phyloP scores from a whole-genome alignment of 2,329 filamentous ascomycete species.

The Macrophomina tecta region DNA sequence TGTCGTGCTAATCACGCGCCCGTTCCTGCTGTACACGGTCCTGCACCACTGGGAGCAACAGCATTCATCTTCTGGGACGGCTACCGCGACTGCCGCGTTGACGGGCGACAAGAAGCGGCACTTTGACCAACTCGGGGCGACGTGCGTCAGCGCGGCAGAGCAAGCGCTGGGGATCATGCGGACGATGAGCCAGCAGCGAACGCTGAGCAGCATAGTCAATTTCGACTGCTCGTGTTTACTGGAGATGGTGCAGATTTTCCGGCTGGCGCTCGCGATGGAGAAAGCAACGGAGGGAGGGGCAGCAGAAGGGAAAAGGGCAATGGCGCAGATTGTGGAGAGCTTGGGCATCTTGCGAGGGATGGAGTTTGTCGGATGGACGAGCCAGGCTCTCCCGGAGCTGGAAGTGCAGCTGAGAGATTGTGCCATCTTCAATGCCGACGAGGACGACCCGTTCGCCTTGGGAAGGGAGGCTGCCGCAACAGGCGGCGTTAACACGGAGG shows the following conservation, averaged over 20 bases:
- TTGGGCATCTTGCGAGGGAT: slow-evolving; percentile 36
- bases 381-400: slow-evolving; percentile 43
- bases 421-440: slow-evolving; percentile 33
- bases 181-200: slow-evolving; percentile 37
- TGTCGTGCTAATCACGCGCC: slow-evolving; percentile 42
- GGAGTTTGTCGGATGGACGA: slow-evolving; percentile 44
- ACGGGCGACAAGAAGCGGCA: slow-evolving; percentile 31
- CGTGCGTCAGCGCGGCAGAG: slow-evolving; percentile 30
- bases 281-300: not conserved
- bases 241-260: slow-evolving; percentile 43
- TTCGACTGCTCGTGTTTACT: slow-evolving; percentile 45
- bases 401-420: slow-evolving; percentile 40
- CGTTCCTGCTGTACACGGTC: slow-evolving; percentile 44
- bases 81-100: slow-evolving; percentile 33
- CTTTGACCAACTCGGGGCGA: slow-evolving; percentile 6
- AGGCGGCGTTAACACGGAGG: slow-evolving; percentile 7
- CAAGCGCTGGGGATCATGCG: slow-evolving; percentile 38
- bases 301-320: not conserved
- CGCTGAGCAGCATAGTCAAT: slow-evolving; percentile 41
- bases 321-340: slow-evolving; percentile 38
- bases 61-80: slow-evolving; percentile 38
- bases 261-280: slow-evolving; percentile 38
- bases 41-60: slow-evolving; percentile 33
- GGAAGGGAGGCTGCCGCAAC: not conserved
- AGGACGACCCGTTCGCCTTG: slow-evolving; percentile 28